Base-by-base conservation (phyloP, 1,284 basidiomycete genomes). In the Sporisorium reilianum region DNA sequence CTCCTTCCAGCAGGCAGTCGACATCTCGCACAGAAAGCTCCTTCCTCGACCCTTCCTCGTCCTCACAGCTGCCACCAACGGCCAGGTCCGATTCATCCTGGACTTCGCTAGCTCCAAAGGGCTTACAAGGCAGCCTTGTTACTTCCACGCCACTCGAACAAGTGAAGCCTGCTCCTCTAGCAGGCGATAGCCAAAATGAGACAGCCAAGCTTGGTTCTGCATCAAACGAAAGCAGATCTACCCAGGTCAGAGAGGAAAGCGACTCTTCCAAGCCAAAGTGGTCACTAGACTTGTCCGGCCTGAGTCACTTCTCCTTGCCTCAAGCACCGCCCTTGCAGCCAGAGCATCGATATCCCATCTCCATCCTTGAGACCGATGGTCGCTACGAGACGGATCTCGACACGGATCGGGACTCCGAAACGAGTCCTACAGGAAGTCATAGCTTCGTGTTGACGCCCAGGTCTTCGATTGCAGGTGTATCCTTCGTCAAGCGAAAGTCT, bases 291-390 rank as follows among this genome's bases (percentile, higher is more conserved):
- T 46, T 63, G n/a, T 41, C 55, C 4, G 32, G 30, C 28, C 18
- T 66, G 22, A 41, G 38, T 7, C n/a, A 26, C 18, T 53, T 59
- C 14, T 30, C 59, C 2, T 9, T 72, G 20, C 69, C 64, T 11
- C 69, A 66, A 40, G 69, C 69, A 23, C 55, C 50, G 4, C 69
- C 69, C 16, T 25, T 72, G 44, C 69, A 72, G 45, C 61, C 62
- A 20, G 38, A 61, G 23, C 67, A 61, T 52, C 62, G 67, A 38
- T 61, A 67, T 34, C 64, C 64, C 0, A 56, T 55, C 20, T 23
- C 48, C 8, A 67, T 67, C 11, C 36, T 56, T 1, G 61, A 56
- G 22, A 45, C 44, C 2, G 61, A 64, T 18, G 53, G 48, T 11
- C 41, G 40, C 2, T 64, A 64, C 34, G 62, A 64, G 25, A 44